These are phyloP conservation scores for Pseudocercospora musae DNA, from an alignment of 2,329 filamentous ascomycete genomes.

Conservation along the genomic window DNA sequence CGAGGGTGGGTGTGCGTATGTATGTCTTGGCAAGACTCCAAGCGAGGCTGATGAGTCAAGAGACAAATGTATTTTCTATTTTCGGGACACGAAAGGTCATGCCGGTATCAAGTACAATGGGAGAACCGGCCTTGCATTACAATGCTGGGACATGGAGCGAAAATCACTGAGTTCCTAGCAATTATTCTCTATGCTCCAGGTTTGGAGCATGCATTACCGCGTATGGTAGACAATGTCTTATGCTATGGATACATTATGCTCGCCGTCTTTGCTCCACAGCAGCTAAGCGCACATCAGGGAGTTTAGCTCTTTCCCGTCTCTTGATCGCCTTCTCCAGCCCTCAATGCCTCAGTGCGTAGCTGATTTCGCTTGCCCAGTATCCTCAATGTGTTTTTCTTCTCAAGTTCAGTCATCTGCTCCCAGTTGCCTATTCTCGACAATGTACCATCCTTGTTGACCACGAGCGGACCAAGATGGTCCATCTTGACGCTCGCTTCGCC, in stretches of 20 bases:
- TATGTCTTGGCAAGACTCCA: neutral
- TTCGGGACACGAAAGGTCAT: too few relatives aligned
- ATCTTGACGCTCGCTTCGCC: slow-evolving; percentile 51
- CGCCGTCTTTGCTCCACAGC: too few relatives aligned
- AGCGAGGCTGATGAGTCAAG: too few relatives aligned
- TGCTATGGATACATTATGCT: neutral
- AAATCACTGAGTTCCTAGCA: neutral
- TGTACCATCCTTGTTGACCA: slow-evolving; percentile 70
- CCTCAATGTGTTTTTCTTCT: slow-evolving; percentile 64
- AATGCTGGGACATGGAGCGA: too few relatives aligned
- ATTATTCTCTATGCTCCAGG: neutral
- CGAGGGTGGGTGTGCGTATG: neutral
- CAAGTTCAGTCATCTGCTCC: slow-evolving; percentile 66
- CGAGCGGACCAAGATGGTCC: slow-evolving; percentile 68
- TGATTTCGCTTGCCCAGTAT: slow-evolving; percentile 68
- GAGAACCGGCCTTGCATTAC: too few relatives aligned
- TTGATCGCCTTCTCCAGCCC: slow-evolving; percentile 35
- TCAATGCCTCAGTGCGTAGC: slow-evolving; percentile 56
- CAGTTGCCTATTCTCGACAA: slow-evolving; percentile 71
- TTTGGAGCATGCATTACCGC: neutral
- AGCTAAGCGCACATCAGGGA: neutral
- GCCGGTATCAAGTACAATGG: too few relatives aligned
- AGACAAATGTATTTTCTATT: neutral
- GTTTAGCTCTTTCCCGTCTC: neutral
- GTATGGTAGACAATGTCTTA: neutral